Conservation (phyloP, 2,329 filamentous ascomycete species). For the Diplodia seriata region DNA sequence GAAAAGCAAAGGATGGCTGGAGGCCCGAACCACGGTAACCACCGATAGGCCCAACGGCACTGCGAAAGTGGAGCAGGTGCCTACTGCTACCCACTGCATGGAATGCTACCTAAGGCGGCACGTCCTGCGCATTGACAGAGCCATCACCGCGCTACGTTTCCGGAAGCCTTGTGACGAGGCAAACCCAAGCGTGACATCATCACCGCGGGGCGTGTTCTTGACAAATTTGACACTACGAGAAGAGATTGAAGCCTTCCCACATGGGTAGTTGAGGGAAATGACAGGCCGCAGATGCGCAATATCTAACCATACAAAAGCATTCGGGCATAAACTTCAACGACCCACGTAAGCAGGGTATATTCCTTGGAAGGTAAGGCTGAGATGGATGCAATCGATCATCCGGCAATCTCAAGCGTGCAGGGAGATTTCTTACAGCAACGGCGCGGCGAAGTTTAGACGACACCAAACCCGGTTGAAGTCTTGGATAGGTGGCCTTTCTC, state of each 20-base stretch:
- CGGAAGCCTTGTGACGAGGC: not conserved
- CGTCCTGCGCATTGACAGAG: not conserved
- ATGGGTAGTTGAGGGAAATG: not conserved
- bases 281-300: not conserved
- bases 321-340: not conserved
- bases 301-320: not conserved
- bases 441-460: not conserved
- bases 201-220: not conserved
- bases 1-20: not conserved
- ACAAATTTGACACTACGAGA: not conserved
- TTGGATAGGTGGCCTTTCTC: not conserved
- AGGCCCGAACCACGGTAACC: not conserved
- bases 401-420: not conserved
- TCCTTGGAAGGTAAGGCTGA: no score
- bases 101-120: not conserved
- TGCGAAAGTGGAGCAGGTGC: conserved; percentile 1
- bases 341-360: not conserved
- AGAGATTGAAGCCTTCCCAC: not conserved
- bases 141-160: conserved; percentile 11
- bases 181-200: conserved; percentile 12
- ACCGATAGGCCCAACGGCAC: not conserved
- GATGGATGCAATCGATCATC: not conserved
- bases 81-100: no score
- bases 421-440: not conserved
- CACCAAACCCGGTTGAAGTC: not conserved